Percentiles rank a stretch among this genome's conserved stretches.
These are phyloP conservation scores for Cladophialophora yegresii DNA, from an alignment of 2,329 filamentous ascomycete species.

Conservation along the genomic window DNA sequence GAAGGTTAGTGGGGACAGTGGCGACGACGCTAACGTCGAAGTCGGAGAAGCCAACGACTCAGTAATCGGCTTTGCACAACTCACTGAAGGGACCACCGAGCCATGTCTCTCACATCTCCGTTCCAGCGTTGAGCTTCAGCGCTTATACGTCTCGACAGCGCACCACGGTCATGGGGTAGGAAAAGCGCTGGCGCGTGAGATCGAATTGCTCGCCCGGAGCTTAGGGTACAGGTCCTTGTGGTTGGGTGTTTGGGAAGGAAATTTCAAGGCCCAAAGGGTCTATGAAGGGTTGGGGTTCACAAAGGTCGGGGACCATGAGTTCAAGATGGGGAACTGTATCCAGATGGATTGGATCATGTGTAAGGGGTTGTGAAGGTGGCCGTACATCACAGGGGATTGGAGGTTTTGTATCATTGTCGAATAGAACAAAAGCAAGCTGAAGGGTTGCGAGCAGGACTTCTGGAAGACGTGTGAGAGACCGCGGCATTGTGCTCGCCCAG, in stretches of 20 bases:
- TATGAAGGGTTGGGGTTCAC: constrained; percentile 30
- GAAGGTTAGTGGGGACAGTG: neutral
- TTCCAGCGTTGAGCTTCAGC: constrained; percentile 28
- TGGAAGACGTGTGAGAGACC: neutral
- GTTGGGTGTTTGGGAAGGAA: constrained; percentile 35
- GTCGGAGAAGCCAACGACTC: neutral
- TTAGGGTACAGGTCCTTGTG: constrained; percentile 27
- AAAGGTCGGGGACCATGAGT: constrained; percentile 31
- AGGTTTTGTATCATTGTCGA: neutral
- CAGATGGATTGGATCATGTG: constrained; percentile 35
- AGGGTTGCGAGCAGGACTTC: neutral
- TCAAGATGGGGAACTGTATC: constrained; percentile 34
- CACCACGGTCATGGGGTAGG: constrained; percentile 28
- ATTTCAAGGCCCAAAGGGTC: constrained; percentile 31
- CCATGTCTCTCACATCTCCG: constrained; percentile 27
- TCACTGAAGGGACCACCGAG: constrained; percentile 31
- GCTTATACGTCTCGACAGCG: constrained; percentile 28
- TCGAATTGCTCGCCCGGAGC: constrained; percentile 20
- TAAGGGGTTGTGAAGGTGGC: constrained; percentile 25
- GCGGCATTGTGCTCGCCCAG: too few species aligned
- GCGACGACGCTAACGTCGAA: neutral
- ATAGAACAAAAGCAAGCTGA: neutral
- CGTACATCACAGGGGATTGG: neutral
- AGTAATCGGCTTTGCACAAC: constrained; percentile 31
- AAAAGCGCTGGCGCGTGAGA: constrained; percentile 14